Percentiles rank a stretch among this genome's conserved stretches.
Conservation (phyloP, 2,329 filamentous ascomycete genomes). For the Erysiphe pulchra region DNA sequence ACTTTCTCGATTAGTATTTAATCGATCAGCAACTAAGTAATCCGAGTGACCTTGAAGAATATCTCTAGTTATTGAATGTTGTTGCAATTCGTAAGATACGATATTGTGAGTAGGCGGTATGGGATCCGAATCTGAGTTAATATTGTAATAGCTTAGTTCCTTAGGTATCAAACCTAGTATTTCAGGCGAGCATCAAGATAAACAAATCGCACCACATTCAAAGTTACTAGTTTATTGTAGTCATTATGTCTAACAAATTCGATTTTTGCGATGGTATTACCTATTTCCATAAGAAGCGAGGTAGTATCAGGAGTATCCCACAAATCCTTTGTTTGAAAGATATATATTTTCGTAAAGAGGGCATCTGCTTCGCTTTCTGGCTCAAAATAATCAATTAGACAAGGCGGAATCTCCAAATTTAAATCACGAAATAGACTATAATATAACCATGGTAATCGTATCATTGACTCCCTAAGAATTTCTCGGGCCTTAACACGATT, state of each 20-base stretch:
- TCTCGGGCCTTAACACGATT: conserved; percentile 38
- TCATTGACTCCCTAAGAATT: conserved; percentile 40
- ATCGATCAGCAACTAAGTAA: too few species aligned
- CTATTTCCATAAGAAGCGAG: conserved; percentile 35
- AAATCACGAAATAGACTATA: conserved; percentile 56
- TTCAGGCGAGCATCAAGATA: conserved; percentile 12
- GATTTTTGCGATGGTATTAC: conserved; percentile 17
- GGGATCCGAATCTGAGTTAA: conserved; percentile 14
- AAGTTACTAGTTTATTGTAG: conserved; percentile 6
- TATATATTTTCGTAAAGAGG: conserved; percentile 36
- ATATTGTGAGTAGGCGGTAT: conserved; percentile 12
- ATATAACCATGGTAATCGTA: conserved; percentile 62
- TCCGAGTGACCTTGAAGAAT: too few species aligned
- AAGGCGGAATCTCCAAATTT: conserved; percentile 50
- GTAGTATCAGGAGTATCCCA: conserved; percentile 47
- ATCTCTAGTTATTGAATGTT: too few species aligned
- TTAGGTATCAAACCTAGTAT: conserved; percentile 12
- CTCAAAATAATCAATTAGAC: conserved; percentile 51
- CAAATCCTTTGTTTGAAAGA: conserved; percentile 39
- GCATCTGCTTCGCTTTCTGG: conserved; percentile 26
- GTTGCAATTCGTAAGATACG: conserved; percentile 10
- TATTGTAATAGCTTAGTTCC: conserved; percentile 9
- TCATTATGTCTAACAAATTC: conserved; percentile 2
- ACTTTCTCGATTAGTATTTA: too few species aligned
- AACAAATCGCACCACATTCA: conserved; percentile 12